Conservation (phyloP, 2,329 filamentous ascomycete genomes). For the Colletotrichum kahawae region DNA sequence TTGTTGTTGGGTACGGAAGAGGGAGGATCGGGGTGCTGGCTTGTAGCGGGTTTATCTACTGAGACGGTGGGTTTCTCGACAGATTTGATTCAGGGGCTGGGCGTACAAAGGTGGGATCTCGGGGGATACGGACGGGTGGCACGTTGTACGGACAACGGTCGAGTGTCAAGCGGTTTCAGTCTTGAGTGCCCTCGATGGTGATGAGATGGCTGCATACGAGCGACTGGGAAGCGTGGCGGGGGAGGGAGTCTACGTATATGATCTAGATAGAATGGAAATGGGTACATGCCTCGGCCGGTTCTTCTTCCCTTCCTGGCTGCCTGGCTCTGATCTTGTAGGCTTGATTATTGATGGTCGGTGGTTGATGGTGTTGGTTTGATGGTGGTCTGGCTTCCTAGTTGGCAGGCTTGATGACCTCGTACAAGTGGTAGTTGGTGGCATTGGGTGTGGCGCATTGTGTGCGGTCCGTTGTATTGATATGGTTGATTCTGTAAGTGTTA, state of each 20-base stretch:
- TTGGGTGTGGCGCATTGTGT: no score
- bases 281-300: neutral
- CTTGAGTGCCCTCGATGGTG: neutral
- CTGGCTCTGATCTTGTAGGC: neutral
- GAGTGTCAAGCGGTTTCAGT: neutral
- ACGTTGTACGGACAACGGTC: neutral
- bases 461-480: no score
- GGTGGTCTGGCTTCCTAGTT: no score
- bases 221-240: neutral
- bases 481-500: no score
- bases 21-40: neutral
- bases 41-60: neutral
- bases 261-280: neutral
- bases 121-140: neutral
- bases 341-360: neutral
- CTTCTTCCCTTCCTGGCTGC: rapidly evolving
- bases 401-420: no score
- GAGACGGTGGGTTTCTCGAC: neutral
- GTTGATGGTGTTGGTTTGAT: no score
- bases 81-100: neutral
- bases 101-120: neutral
- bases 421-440: no score
- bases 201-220: neutral
- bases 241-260: neutral
- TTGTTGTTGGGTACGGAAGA: no score